Conservation (phyloP, 805 yeast species). For the Wickerhamomyces rabaulensis region DNA sequence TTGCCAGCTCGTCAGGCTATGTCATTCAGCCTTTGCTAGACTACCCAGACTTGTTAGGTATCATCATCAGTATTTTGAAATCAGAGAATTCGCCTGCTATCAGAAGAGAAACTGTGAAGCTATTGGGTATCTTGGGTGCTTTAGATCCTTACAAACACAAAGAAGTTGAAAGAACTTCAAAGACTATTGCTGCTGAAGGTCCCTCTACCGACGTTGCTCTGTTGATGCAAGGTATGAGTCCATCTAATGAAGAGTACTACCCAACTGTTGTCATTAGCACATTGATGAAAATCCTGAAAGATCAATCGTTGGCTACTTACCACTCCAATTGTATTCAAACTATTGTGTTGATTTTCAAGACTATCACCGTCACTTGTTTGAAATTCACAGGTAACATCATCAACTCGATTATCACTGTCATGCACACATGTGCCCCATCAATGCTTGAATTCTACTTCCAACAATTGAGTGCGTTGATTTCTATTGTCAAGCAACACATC, state of each 20-base stretch:
- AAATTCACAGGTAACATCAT: conserved; percentile 84
- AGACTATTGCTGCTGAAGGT: conserved; percentile 53
- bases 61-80: conserved; percentile 74
- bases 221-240: conserved; percentile 90
- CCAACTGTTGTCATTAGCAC: conserved; percentile 92
- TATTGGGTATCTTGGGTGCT: conserved; percentile 93
- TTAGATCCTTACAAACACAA: conserved; percentile 94
- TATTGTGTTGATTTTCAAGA: conserved; percentile 83
- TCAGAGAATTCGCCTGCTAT: conserved; percentile 71
- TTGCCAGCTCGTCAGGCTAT: conserved; percentile 88
- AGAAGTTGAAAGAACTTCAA: conserved; percentile 74
- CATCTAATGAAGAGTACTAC: conserved; percentile 86
- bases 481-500: conserved; percentile 85
- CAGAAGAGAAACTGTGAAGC: conserved; percentile 81
- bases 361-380: conserved; percentile 83
- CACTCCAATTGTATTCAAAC: conserved; percentile 95
- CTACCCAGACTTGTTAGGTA: conserved; percentile 83
- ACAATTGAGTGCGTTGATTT: conserved; percentile 73
- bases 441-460: conserved; percentile 86
- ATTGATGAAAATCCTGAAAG: conserved; percentile 76
- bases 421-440: conserved; percentile 74
- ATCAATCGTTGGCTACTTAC: conserved; percentile 76
- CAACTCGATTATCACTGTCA: conserved; percentile 81
- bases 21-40: conserved; percentile 91
- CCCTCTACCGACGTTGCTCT: conserved; percentile 88